Percentiles rank a stretch among this genome's conserved stretches.
Evolutionary conservation across 2,329 filamentous ascomycete genomes (phyloP).

Genomic region (Ophiostoma himal-ulmi): DNA sequence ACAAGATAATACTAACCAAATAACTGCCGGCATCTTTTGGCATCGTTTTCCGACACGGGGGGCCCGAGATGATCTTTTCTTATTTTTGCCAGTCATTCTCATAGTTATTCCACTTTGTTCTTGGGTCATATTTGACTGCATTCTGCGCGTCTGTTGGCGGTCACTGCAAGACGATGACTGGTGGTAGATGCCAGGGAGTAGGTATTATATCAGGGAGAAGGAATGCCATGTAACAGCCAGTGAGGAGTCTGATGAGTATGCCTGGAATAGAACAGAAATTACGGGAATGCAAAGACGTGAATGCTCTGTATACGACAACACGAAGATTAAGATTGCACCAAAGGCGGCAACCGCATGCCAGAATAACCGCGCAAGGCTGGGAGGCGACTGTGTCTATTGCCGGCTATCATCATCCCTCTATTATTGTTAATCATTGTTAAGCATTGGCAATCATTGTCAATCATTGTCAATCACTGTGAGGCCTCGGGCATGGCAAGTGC

Average conservation of each 20-base stretch:
- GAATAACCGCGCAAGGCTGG: constrained; percentile 4
- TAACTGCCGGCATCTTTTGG: not conserved
- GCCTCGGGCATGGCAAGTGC: not conserved
- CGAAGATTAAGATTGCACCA: no score
- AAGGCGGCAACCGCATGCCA: not conserved
- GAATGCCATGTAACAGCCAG: no score
- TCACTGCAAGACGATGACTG: not conserved
- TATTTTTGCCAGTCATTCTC: not conserved
- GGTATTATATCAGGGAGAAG: no score
- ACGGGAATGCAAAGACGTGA: no score
- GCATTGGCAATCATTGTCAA: not conserved
- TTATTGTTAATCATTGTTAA: not conserved
- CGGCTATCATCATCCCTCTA: not conserved
- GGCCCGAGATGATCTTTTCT: not conserved
- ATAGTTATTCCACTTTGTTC: no score
- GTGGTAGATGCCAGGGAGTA: not conserved
- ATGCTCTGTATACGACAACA: no score
- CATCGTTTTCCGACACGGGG: not conserved
- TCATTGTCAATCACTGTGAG: not conserved
- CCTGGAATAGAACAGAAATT: no score
- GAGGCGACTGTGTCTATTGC: not conserved
- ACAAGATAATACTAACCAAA: not conserved
- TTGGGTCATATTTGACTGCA: no score
- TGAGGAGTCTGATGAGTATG: no score
- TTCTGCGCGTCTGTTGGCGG: not conserved